Percentiles rank a stretch among this genome's conserved stretches.
Evolutionary conservation across 2,329 filamentous ascomycete genomes (phyloP).

Genomic region (Cytospora paraplurivora): DNA sequence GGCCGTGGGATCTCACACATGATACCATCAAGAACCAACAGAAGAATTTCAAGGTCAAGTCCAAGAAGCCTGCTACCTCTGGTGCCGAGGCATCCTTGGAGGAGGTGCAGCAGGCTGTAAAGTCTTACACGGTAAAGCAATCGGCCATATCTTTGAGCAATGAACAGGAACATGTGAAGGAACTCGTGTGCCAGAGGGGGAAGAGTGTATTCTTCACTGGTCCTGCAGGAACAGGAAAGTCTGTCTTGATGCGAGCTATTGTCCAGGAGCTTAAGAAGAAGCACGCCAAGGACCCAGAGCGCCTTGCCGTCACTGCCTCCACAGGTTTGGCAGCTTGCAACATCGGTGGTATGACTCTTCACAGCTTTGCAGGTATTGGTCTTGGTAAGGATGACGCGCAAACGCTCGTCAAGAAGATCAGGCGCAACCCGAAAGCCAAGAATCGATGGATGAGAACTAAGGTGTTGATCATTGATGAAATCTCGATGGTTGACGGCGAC

Average conservation of each 20-base stretch:
- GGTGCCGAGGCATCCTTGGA: conserved; percentile 47
- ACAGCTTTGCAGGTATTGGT: conserved; percentile 95
- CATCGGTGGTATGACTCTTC: conserved; percentile 90
- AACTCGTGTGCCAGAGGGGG: conserved; percentile 75
- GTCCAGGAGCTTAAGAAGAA: conserved; percentile 80
- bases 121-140: conserved; percentile 43
- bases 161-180: conserved; percentile 82
- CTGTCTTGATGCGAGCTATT: conserved; percentile 89
- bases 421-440: conserved; percentile 83
- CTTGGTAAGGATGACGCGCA: conserved; percentile 86
- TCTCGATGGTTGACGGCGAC: conserved; percentile 98
- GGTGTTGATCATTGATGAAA: conserved; percentile 86
- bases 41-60: conserved; percentile 69
- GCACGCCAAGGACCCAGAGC: conserved; percentile 73
- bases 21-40: conserved; percentile 78
- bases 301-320: conserved; percentile 90
- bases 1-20: conserved; percentile 72
- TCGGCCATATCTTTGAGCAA: conserved; percentile 73
- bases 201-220: conserved; percentile 98
- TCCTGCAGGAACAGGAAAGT: conserved; percentile 95
- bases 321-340: conserved; percentile 96
- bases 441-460: conserved; percentile 88
- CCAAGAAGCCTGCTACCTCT: conserved; percentile 50
- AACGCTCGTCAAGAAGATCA: conserved; percentile 86
- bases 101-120: conserved; percentile 47